Evolutionary conservation across 179 eudicot genomes (phyloP).

Genomic region (Corrigiola litoralis): DNA sequence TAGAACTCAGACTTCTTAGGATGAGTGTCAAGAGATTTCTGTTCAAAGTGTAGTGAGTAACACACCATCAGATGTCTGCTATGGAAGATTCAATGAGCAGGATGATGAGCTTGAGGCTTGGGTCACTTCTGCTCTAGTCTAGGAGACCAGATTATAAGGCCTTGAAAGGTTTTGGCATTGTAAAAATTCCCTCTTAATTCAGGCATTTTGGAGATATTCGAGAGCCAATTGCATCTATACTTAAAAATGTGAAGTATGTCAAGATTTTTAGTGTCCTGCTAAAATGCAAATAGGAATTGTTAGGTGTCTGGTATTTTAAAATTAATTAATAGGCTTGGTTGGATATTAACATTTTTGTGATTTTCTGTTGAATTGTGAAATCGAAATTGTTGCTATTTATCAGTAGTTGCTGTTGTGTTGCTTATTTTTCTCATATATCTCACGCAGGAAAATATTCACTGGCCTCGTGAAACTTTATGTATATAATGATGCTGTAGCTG

Average conservation of each 20-base stretch:
- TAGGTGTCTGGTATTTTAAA: background rate
- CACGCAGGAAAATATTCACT: slow-evolving; percentile 59
- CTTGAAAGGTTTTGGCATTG: background rate
- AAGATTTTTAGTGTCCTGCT: too few species aligned
- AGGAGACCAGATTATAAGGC: background rate
- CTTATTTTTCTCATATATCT: slow-evolving; percentile 4
- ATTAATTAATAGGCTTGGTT: background rate
- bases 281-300: background rate
- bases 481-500: slow-evolving; percentile 88
- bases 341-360: background rate
- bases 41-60: background rate
- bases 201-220: background rate
- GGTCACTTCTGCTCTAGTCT: background rate
- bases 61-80: background rate
- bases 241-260: background rate
- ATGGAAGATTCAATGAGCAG: background rate
- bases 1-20: background rate
- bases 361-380: background rate
- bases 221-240: background rate
- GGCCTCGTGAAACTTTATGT: slow-evolving; percentile 55
- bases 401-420: background rate
- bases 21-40: too few species aligned
- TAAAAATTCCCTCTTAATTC: background rate
- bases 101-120: background rate
- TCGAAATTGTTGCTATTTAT: background rate